These are phyloP conservation scores for Salix purpurea DNA, from an alignment of 345 rosid species.

Conservation along the genomic window DNA sequence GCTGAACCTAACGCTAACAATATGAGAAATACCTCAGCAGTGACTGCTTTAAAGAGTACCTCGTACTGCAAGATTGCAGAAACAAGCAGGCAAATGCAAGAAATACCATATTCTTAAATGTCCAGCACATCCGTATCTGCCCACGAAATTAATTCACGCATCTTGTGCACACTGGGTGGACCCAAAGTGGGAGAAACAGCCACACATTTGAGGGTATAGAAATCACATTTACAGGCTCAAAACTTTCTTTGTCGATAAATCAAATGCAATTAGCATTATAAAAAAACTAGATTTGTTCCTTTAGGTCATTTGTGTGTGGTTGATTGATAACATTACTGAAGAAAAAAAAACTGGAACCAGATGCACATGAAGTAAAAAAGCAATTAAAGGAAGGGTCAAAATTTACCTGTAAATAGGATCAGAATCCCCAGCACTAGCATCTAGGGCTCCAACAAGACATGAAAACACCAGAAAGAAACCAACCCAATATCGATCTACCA, in stretches of 20 bases:
- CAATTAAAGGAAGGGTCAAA: neutral
- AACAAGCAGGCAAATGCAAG: neutral
- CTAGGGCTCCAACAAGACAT: conserved; percentile 14
- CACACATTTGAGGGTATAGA: neutral
- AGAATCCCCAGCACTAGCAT: conserved; percentile 27
- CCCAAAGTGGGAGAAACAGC: neutral
- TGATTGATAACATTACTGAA: neutral
- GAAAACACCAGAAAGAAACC: conserved; percentile 9
- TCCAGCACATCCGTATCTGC: neutral
- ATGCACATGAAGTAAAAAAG: neutral
- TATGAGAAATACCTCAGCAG: neutral
- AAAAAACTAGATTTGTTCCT: neutral
- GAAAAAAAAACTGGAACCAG: neutral
- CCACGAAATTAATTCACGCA: neutral
- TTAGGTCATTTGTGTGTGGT: neutral
- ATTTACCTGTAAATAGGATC: conserved; percentile 26
- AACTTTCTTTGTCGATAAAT: neutral
- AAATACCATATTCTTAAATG: neutral
- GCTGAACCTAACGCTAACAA: neutral
- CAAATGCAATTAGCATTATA: neutral
- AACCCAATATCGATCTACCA: conserved; percentile 13
- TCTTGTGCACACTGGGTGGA: neutral
- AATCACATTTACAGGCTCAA: neutral
- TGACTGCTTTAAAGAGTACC: neutral
- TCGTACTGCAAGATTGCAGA: neutral